phyloP scores from a whole-genome alignment of 768 basidiomycete genomes.

The Hericium rajendrae region DNA sequence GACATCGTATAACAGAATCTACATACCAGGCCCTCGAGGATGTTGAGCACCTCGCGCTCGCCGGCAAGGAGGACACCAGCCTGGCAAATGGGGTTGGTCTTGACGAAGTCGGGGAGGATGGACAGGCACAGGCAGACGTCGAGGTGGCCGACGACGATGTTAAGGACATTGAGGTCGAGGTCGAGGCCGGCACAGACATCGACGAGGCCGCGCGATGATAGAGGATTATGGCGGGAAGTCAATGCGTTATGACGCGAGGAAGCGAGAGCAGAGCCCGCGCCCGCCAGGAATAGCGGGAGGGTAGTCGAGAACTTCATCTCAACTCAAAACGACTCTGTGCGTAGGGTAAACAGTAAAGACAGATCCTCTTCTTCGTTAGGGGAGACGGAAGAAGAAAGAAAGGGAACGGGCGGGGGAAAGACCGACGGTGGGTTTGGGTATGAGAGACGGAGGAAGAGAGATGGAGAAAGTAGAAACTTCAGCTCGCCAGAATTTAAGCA shows the following conservation, averaged over 20 bases:
- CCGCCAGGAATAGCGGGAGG: neutral
- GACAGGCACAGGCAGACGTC: constrained; percentile 23
- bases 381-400: neutral
- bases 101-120: constrained; percentile 17
- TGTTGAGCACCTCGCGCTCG: constrained; percentile 13
- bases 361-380: neutral
- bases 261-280: neutral
- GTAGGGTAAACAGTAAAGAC: neutral
- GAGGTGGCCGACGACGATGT: constrained; percentile 19
- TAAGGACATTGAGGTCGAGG: constrained; percentile 3
- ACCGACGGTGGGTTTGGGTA: neutral
- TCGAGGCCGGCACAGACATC: constrained; percentile 11
- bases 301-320: neutral
- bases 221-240: neutral
- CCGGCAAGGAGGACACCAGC: constrained; percentile 18
- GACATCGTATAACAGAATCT: neutral
- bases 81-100: constrained; percentile 16
- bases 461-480: neutral
- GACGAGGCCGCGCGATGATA: constrained; percentile 1
- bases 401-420: neutral
- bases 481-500: neutral
- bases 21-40: constrained; percentile 18
- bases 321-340: neutral
- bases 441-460: neutral
- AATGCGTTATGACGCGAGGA: neutral